A percentile compares a stretch with the other conserved stretches of the same genome.
phyloP scores from a whole-genome alignment of 768 basidiomycete species.

The Rhizopogon vesiculosus region DNA sequence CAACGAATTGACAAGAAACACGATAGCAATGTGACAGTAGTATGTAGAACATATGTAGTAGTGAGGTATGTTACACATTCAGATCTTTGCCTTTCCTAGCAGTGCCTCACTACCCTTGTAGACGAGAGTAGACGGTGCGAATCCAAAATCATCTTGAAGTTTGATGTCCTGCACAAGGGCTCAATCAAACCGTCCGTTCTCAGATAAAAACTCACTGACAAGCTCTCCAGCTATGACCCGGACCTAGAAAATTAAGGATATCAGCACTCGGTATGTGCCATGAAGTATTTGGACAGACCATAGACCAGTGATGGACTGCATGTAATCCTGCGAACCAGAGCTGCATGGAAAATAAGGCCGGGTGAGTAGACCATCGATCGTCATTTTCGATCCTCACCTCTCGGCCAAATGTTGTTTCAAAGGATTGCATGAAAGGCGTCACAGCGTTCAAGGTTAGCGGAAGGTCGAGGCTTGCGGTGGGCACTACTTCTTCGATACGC shows the following conservation, averaged over 20 bases:
- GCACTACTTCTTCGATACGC: conserved; percentile 51
- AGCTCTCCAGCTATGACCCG: conserved; percentile 82
- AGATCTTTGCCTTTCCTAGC: conserved; percentile 60
- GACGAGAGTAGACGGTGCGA: conserved; percentile 81
- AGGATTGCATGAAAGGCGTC: conserved; percentile 70
- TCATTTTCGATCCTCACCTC: conserved; percentile 44
- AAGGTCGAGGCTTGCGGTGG: conserved; percentile 41
- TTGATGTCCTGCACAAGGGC: conserved; percentile 48
- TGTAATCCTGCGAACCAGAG: conserved; percentile 85
- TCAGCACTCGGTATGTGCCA: neutral
- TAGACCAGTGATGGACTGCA: conserved; percentile 89
- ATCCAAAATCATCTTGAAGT: conserved; percentile 75
- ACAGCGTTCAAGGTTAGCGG: conserved; percentile 74
- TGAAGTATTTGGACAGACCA: conserved; percentile 44
- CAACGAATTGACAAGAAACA: neutral
- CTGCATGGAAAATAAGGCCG: conserved; percentile 29
- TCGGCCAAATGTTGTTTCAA: conserved; percentile 77
- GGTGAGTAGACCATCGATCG: neutral
- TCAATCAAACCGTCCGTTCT: conserved; percentile 2
- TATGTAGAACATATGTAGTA: neutral
- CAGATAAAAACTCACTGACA: conserved; percentile 36
- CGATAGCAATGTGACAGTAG: neutral
- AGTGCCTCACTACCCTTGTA: conserved; percentile 65
- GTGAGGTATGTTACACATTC: neutral
- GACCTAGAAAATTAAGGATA: conserved; percentile 40